Base-by-base conservation (phyloP, 1,284 basidiomycete species). In the Austropuccinia psidii region DNA sequence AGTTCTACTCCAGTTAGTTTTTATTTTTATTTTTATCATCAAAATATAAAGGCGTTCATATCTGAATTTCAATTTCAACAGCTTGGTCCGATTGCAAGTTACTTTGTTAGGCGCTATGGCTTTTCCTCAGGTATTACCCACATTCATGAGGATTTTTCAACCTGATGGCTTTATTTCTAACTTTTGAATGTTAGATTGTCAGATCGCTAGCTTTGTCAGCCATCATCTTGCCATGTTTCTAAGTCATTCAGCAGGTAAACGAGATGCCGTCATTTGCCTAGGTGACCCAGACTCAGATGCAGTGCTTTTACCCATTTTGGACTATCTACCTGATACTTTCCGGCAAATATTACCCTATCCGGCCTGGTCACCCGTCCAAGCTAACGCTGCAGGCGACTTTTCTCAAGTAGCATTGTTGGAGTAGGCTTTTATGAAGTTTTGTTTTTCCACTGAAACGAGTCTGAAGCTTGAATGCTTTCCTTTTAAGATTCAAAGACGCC, bases 11-110 rank as follows among this genome's bases (percentile, higher is more conserved):
- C 61, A 24, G 70, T 73, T 0, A 76, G 70, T 35, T 47, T 74
- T 57, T 64, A 49, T 43, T 21, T 27, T 4, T 62, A 8, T 37
- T 62, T 6, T 33, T 33, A 27, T 45, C 29, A 41, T 21, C 15
- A 27, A n/a, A 11, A 4, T 29, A 19, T 13, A 4, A 33, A 50
- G 3, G 5, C 31, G 37, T 65, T 54, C 33, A 49, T 31, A 67
- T n/a, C 15, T 31, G 43, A 35, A 29, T 2, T 81, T 86, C 60
- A 85, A 90, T 52, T 84, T 86, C 77, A 84, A 85, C 4, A 89
- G 89, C 88, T 82, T 90, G 13, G 90, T 89, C 15, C 87, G 88
- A 50, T 89, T 90, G 8, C 89, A 89, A 87, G 75, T 83, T 86
- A 83, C 45, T 61, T 91, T 66, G 86, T 87, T 45, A 88, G 90